Conservation (phyloP, 1,284 basidiomycete species). For the Inonotus hispidus region DNA sequence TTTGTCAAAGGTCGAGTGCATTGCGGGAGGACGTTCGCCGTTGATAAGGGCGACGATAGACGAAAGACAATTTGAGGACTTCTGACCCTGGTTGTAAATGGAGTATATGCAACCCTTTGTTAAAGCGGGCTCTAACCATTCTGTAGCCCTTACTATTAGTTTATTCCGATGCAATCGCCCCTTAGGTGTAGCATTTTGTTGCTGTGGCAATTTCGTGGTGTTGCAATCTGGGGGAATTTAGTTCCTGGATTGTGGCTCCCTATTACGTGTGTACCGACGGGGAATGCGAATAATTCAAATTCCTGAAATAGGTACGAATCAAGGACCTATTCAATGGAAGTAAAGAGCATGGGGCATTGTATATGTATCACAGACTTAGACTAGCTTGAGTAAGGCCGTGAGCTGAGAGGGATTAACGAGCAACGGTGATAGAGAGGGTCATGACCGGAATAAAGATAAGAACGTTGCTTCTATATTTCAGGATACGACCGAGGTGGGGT, state of each 20-base stretch:
- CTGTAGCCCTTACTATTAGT: background rate
- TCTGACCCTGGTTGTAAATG: background rate
- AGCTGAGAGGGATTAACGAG: too few species aligned
- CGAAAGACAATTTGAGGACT: slow-evolving; percentile 12
- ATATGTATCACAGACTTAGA: too few species aligned
- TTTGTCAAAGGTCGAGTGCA: slow-evolving; percentile 10
- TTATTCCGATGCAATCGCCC: background rate
- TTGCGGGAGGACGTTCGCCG: slow-evolving; percentile 9
- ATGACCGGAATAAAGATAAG: too few species aligned
- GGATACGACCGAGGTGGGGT: too few species aligned
- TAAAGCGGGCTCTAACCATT: background rate
- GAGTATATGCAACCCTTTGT: background rate
- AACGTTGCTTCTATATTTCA: too few species aligned
- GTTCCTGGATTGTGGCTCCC: background rate
- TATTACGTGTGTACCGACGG: background rate
- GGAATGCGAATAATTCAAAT: background rate
- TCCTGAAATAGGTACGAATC: too few species aligned
- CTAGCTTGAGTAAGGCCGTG: too few species aligned
- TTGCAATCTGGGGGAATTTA: background rate
- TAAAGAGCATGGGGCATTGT: too few species aligned
- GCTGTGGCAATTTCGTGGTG: background rate
- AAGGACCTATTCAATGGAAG: too few species aligned
- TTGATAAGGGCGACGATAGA: slow-evolving; percentile 7
- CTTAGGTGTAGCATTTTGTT: background rate
- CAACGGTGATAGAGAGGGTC: too few species aligned